Percentiles rank a stretch among this genome's conserved stretches.
phyloP scores from a whole-genome alignment of 164 flowering plant species.

The Sedum album region DNA sequence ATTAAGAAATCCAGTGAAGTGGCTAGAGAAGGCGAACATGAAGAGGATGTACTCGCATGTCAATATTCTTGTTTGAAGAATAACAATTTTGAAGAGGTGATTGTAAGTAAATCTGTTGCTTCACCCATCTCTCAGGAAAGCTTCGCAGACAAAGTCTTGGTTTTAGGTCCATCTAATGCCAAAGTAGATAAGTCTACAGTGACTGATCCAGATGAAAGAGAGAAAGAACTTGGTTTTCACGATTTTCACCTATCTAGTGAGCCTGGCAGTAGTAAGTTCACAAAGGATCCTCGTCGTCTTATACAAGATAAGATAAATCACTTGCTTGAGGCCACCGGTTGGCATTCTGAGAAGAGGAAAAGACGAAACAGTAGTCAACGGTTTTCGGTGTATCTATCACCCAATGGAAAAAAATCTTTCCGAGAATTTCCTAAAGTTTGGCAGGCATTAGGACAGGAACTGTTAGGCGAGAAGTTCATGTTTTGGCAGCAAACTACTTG shows the following conservation, averaged over 20 bases:
- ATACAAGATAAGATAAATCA: constrained; percentile 33
- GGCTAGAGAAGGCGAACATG: constrained; percentile 12
- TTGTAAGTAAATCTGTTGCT: constrained; percentile 24
- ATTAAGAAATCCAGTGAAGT: constrained; percentile 22
- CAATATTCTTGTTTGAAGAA: constrained; percentile 11
- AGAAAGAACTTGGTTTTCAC: constrained; percentile 17
- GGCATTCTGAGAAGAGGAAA: constrained; percentile 37
- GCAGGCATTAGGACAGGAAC: constrained; percentile 41
- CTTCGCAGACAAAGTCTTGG: constrained; percentile 25
- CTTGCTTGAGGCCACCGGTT: constrained; percentile 45
- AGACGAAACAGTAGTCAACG: constrained; percentile 24
- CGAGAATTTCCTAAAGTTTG: constrained; percentile 53
- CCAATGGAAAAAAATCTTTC: constrained; percentile 29
- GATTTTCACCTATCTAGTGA: constrained; percentile 19
- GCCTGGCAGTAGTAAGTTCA: constrained; percentile 15
- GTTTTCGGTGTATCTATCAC: constrained; percentile 44
- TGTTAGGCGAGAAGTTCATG: constrained; percentile 22
- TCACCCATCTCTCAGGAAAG: constrained; percentile 61
- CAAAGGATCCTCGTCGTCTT: constrained; percentile 44
- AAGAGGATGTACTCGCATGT: constrained; percentile 15
- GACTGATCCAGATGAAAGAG: constrained; percentile 15
- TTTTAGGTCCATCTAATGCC: constrained; percentile 22
- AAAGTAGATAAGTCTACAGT: constrained; percentile 14
- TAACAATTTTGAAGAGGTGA: constrained; percentile 17
- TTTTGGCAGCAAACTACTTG: constrained; percentile 22